phyloP scores from a whole-genome alignment of 2,329 filamentous ascomycete genomes.

The Cladosporium sp. region DNA sequence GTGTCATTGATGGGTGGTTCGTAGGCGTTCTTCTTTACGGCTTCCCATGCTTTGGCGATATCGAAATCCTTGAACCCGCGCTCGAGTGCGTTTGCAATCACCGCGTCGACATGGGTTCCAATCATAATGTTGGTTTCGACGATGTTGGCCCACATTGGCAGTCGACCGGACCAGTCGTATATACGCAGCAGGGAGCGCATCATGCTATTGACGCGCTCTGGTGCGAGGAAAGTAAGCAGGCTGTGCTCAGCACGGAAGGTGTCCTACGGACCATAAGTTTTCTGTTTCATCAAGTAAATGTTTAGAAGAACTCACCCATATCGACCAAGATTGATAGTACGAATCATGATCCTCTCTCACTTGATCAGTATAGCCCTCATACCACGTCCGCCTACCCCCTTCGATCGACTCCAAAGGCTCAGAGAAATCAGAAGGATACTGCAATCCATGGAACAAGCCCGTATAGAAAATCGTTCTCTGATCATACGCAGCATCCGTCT shows the following conservation, averaged over 20 bases:
- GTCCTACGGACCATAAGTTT: slow-evolving; percentile 24
- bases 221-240: slow-evolving; percentile 43
- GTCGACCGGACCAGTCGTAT: slow-evolving; percentile 44
- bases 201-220: slow-evolving; percentile 46
- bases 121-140: slow-evolving; percentile 52
- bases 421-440: slow-evolving; percentile 47
- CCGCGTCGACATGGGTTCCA: slow-evolving; percentile 46
- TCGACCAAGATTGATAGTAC: slow-evolving; percentile 50
- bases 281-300: neutral
- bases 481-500: slow-evolving; percentile 39
- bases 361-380: slow-evolving; percentile 46
- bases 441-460: slow-evolving; percentile 43
- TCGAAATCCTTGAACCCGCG: slow-evolving; percentile 43
- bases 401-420: slow-evolving; percentile 34
- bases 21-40: slow-evolving; percentile 44
- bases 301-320: slow-evolving; percentile 32
- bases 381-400: slow-evolving; percentile 33
- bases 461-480: slow-evolving; percentile 46
- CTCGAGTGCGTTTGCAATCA: slow-evolving; percentile 44
- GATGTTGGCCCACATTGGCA: slow-evolving; percentile 49
- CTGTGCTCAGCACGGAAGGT: slow-evolving; percentile 48
- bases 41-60: slow-evolving; percentile 41
- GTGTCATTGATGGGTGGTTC: slow-evolving; percentile 43
- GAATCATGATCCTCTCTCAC: slow-evolving; percentile 40
- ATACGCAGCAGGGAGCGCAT: slow-evolving; percentile 45